Percentiles rank a stretch among this genome's conserved stretches.
Conservation (phyloP, 2,329 filamentous ascomycete species). For the Beauveria brongniartii region DNA sequence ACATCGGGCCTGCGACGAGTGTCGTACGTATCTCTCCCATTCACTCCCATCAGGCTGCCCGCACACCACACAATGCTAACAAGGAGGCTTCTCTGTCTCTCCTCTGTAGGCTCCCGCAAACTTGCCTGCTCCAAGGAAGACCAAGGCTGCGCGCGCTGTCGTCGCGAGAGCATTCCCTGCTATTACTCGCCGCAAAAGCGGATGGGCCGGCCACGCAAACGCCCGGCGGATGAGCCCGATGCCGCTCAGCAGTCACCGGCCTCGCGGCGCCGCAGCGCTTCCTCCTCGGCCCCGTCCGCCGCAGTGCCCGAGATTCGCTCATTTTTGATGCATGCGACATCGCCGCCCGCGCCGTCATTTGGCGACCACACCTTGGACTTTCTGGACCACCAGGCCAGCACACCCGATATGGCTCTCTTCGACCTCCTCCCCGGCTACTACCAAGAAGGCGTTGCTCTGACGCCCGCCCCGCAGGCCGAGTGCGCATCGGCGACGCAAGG, state of each 20-base stretch:
- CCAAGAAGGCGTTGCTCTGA: neutral
- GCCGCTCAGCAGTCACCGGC: neutral
- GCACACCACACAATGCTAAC: neutral
- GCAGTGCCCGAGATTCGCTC: neutral
- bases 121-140: constrained; percentile 57
- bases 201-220: constrained; percentile 58
- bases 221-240: constrained; percentile 25
- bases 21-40: constrained; percentile 40
- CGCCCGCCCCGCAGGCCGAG: neutral
- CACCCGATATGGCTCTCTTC: constrained; percentile 26
- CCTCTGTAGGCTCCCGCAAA: constrained; percentile 47
- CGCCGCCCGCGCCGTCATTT: neutral
- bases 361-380: constrained; percentile 29
- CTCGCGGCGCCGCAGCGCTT: neutral
- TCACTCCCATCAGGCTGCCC: neutral
- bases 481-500: neutral
- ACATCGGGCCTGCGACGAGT: constrained; percentile 59
- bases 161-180: constrained; percentile 47
- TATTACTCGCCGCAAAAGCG: constrained; percentile 58
- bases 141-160: constrained; percentile 51
- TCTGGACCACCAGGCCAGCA: constrained; percentile 21
- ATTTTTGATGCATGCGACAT: neutral
- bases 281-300: neutral
- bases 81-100: neutral
- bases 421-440: constrained; percentile 22